A percentile compares a stretch with the other conserved stretches of the same genome.
These are phyloP conservation scores for Hortiboletus flavorubellus DNA, from an alignment of 768 basidiomycete genomes.

Conservation along the genomic window DNA sequence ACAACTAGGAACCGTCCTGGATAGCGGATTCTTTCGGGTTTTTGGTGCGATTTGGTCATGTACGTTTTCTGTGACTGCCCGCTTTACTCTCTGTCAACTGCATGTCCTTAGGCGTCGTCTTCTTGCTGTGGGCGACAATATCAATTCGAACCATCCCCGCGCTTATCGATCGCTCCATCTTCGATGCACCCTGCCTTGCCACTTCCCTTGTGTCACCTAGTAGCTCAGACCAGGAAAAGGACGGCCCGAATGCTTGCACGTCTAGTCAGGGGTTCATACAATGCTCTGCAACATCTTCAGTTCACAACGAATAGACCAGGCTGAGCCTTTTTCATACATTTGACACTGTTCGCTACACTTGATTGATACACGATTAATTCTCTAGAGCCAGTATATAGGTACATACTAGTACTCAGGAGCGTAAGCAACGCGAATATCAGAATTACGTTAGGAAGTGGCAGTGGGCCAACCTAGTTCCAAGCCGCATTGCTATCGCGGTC, in stretches of 20 bases:
- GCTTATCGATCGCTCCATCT: conserved; percentile 45
- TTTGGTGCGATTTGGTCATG: conserved; percentile 55
- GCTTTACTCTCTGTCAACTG: background rate
- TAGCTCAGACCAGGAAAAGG: conserved; percentile 11
- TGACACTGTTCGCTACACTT: background rate
- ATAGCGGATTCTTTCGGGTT: conserved; percentile 48
- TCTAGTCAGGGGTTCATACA: background rate
- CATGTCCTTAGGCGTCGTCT: conserved; percentile 34
- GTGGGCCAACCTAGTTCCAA: background rate
- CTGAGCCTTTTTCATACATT: background rate
- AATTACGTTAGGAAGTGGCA: too few relatives aligned
- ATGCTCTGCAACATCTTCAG: background rate
- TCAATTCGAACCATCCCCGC: conserved; percentile 43
- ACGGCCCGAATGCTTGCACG: background rate
- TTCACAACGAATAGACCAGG: background rate
- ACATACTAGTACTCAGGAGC: too few relatives aligned
- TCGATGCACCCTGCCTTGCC: conserved; percentile 43
- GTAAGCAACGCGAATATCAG: too few relatives aligned
- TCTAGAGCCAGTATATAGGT: too few relatives aligned
- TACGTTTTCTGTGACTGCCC: conserved; percentile 24
- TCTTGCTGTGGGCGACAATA: conserved; percentile 41
- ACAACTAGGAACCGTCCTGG: conserved; percentile 46
- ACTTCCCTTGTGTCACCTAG: conserved; percentile 7
- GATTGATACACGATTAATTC: background rate
- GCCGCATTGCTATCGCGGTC: background rate